Base-by-base conservation (phyloP, 176 grass and related monocot genomes). In the Saccharum spontaneum region DNA sequence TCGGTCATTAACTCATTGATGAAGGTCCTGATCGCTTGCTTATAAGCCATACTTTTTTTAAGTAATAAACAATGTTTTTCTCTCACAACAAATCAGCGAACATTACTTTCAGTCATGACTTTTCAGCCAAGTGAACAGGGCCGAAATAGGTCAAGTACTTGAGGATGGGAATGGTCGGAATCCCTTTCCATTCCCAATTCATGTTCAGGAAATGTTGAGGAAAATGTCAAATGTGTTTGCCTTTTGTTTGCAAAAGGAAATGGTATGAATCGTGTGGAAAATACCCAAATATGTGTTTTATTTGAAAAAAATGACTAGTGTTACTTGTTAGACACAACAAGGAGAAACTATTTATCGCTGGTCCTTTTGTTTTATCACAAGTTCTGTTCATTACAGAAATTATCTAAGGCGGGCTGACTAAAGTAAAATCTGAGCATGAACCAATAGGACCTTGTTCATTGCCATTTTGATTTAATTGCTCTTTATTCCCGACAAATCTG, bases 311-410 rank as follows among this genome's bases (percentile, higher is more conserved):
- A 73, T 17, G 23, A 34, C 24, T 22, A 30, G n/a, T 78, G 20
- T 23, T 73, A 59, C 22, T 70, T n/a, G 8, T 88, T 74, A 39
- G 76, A 49, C 50, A 15, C 38, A 71, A 85, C 30, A 40, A 71
- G 4, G 28, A 34, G 18, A 75, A 59, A 50, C 1, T 76, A 37
- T 62, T 24, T 30, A 59, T 61, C 4, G 4, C 60, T 61, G 71
- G 30, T 59, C 13, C 6, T 79, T 3, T 28, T 22, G 6, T 50
- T 46, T 65, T 5, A 8, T 64, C 44, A 12, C 5, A 17, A 79
- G 11, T 5, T 22, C 0, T 37, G 13, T 30, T 16, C 31, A 28
- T 50, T 50, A 52, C 18, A 14, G 48, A 2, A 55, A 50, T 55
- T 54, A 54, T 52, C 1, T 18, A 75, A 8, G 3, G 2, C 6